Evolutionary conservation across 495 filamentous ascomycete species (phyloP).

Genomic region (Podospora bellae-mahoneyi): DNA sequence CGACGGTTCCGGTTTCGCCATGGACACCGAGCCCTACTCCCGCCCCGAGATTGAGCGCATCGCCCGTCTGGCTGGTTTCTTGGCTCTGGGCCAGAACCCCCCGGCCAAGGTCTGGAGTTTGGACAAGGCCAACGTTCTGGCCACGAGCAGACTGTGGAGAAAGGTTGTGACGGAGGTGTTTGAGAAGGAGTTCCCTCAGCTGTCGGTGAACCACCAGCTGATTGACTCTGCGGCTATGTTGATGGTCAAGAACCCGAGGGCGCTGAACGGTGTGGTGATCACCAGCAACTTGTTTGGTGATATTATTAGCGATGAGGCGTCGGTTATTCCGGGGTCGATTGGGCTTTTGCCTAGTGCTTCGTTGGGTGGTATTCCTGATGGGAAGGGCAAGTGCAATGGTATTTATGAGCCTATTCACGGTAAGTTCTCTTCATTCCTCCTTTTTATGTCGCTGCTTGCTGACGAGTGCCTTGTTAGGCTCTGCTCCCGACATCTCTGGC

Average conservation of each 20-base stretch:
- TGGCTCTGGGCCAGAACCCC: constrained; percentile 76
- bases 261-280: constrained; percentile 88
- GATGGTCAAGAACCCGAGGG: constrained; percentile 91
- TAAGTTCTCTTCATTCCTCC: constrained; percentile 37
- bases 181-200: constrained; percentile 80
- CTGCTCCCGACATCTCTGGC: constrained; percentile 74
- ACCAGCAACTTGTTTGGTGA: constrained; percentile 96
- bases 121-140: constrained; percentile 97
- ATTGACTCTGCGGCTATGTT: constrained; percentile 97
- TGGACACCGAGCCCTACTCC: constrained; percentile 89
- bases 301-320: constrained; percentile 95
- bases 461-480: constrained; percentile 41
- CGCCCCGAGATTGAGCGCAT: constrained; percentile 87
- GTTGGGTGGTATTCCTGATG: constrained; percentile 80
- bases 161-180: constrained; percentile 80
- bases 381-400: constrained; percentile 67
- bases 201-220: constrained; percentile 82
- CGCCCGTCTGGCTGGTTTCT: constrained; percentile 73
- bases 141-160: constrained; percentile 85
- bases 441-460: not conserved
- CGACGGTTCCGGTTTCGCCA: constrained; percentile 64
- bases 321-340: constrained; percentile 89
- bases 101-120: constrained; percentile 81
- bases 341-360: constrained; percentile 88
- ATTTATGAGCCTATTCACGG: constrained; percentile 99